These are phyloP conservation scores for Carex littledalei DNA, from an alignment of 176 grass and related monocot species.

Conservation along the genomic window DNA sequence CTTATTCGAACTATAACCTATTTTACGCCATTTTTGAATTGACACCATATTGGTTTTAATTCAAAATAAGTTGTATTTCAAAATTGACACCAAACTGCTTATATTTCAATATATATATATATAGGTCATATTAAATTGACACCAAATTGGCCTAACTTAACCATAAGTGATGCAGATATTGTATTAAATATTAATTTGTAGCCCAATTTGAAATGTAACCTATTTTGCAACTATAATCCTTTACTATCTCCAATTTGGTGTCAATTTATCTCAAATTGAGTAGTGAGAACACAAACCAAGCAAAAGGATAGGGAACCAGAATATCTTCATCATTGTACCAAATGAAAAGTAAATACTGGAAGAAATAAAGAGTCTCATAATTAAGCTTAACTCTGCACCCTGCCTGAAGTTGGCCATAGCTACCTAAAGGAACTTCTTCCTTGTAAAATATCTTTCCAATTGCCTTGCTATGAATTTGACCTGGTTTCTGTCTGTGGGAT, in stretches of 20 bases:
- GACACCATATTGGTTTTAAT: too few relatives aligned
- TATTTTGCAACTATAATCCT: too few relatives aligned
- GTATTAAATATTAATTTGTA: too few relatives aligned
- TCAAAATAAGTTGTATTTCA: too few relatives aligned
- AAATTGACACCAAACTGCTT: too few relatives aligned
- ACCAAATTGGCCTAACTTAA: not conserved
- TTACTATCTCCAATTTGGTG: not conserved
- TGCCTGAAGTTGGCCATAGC: not conserved
- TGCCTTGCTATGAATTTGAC: not conserved
- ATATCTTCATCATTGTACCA: not conserved
- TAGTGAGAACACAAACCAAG: not conserved
- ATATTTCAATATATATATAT: too few relatives aligned
- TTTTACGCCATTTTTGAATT: not conserved
- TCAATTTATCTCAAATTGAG: not conserved
- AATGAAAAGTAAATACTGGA: not conserved
- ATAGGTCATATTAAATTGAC: not conserved
- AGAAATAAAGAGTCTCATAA: not conserved
- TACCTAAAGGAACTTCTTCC: conserved; percentile 2
- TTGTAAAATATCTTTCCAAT: not conserved
- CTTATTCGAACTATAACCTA: not conserved
- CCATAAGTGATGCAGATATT: too few relatives aligned
- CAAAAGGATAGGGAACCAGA: too few relatives aligned
- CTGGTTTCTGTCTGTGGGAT: not conserved
- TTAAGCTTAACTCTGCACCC: not conserved
- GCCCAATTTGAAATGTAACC: too few relatives aligned